These are phyloP conservation scores for Arabidopsis thaliana DNA, from an alignment of 345 rosid genomes.

Conservation along the genomic window TAIR10.1 NC_003075.7:9970001-9970500, in stretches of 20 bases:
- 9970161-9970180: neutral
- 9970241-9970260: conserved; percentile 12
- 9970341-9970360: conserved; percentile 3
- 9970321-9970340: conserved; percentile 32
- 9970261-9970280: neutral
- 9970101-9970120: conserved; percentile 10
- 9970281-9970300: neutral
- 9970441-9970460: conserved; percentile 54
- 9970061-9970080: neutral
- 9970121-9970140: neutral
- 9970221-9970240: conserved; percentile 72
- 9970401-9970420: conserved; percentile 35
- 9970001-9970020: neutral
- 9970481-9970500: conserved; percentile 88
- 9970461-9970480: conserved; percentile 80
- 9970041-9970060: conserved; percentile 8
- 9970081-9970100: neutral
- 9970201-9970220: conserved; percentile 48
- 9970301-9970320: conserved; percentile 12
- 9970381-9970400: conserved; percentile 39
- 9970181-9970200: neutral
- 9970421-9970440: neutral
- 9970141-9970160: too few species aligned
- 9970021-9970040: conserved; percentile 12
- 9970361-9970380: conserved; percentile 38